Conservation (phyloP, 2,329 filamentous ascomycete species). For the Orbilia javanica region DNA sequence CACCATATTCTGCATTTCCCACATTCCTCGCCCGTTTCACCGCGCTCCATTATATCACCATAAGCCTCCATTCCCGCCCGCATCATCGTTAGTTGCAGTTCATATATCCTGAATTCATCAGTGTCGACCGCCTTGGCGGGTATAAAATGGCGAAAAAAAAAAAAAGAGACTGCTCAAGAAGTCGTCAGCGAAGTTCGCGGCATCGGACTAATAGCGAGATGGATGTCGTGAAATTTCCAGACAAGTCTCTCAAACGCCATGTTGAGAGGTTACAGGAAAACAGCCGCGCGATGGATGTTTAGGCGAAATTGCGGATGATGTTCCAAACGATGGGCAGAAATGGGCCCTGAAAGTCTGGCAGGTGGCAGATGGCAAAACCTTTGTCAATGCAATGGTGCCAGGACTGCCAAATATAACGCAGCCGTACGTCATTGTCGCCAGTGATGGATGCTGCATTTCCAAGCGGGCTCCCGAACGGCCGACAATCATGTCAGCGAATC, state of each 20-base stretch:
- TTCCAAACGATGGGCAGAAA: slow-evolving; percentile 32
- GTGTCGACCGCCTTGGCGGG: slow-evolving; percentile 35
- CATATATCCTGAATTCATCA: slow-evolving; percentile 56
- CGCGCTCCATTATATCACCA: slow-evolving; percentile 38
- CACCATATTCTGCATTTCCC: slow-evolving; percentile 27
- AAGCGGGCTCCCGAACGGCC: slow-evolving; percentile 11
- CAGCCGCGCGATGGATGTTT: slow-evolving; percentile 46
- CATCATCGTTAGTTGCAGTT: slow-evolving; percentile 42
- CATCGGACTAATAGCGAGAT: slow-evolving; percentile 47
- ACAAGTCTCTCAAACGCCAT: slow-evolving; percentile 18
- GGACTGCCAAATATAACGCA: slow-evolving; percentile 41
- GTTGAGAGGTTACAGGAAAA: slow-evolving; percentile 20
- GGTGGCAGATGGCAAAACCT: slow-evolving; percentile 18
- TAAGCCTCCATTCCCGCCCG: slow-evolving; percentile 31
- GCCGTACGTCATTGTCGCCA: slow-evolving; percentile 44
- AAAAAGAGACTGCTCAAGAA: background rate
- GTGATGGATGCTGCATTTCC: slow-evolving; percentile 24
- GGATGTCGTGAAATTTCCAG: slow-evolving; percentile 57
- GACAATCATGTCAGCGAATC: slow-evolving; percentile 42
- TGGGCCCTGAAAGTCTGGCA: slow-evolving; percentile 6
- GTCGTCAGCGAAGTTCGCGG: slow-evolving; percentile 21
- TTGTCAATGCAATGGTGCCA: background rate
- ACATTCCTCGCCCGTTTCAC: slow-evolving; percentile 52
- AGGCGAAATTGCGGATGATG: slow-evolving; percentile 57
- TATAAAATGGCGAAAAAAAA: slow-evolving; percentile 28